Percentiles rank a stretch among this genome's conserved stretches.
Evolutionary conservation across 768 basidiomycete genomes (phyloP).

Genomic region (Amanita subjunquillea): DNA sequence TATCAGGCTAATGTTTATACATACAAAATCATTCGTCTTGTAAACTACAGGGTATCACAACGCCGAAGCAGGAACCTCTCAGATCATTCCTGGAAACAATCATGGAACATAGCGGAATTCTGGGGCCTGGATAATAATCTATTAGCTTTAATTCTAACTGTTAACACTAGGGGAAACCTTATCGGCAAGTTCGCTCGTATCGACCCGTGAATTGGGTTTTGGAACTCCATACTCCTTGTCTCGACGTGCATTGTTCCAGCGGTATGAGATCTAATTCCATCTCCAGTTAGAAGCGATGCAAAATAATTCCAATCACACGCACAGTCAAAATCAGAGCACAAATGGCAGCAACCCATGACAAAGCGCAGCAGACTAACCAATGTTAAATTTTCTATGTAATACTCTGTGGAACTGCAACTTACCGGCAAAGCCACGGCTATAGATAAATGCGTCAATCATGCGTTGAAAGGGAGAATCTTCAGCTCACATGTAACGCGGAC

Average conservation of each 20-base stretch:
- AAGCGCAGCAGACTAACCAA: constrained; percentile 32
- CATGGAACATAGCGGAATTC: constrained; percentile 40
- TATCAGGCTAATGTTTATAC: background rate
- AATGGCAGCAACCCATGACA: constrained; percentile 45
- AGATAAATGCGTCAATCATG: background rate
- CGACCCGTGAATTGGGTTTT: constrained; percentile 34
- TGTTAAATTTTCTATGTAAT: background rate
- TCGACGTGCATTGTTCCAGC: constrained; percentile 46
- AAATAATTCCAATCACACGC: constrained; percentile 8
- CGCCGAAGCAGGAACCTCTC: background rate
- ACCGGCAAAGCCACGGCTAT: constrained; percentile 52
- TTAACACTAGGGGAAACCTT: constrained; percentile 27
- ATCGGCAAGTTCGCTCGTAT: constrained; percentile 59
- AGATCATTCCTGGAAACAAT: background rate
- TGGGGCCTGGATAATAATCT: constrained; percentile 31
- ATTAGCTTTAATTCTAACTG: background rate
- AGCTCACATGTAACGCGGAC: constrained; percentile 55
- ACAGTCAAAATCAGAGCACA: constrained; percentile 44
- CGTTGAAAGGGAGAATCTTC: no score
- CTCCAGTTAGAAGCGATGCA: background rate
- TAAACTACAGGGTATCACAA: background rate
- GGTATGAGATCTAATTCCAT: constrained; percentile 44
- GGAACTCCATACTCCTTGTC: constrained; percentile 44
- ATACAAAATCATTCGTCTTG: background rate
- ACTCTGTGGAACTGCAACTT: constrained; percentile 10